phyloP scores from a whole-genome alignment of 805 yeast genomes.

The Candida vartiovaarae region DNA sequence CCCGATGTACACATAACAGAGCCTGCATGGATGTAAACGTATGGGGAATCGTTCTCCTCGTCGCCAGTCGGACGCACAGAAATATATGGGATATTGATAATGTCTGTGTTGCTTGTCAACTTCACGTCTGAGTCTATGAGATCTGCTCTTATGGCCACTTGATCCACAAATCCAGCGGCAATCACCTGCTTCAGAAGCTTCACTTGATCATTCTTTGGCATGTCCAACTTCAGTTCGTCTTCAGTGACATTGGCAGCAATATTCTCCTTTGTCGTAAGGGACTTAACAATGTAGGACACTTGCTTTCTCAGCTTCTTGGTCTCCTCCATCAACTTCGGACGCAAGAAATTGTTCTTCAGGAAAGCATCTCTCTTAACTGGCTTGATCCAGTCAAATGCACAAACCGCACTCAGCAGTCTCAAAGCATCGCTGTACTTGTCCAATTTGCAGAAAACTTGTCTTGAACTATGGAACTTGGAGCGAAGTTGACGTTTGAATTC shows the following conservation, averaged over 20 bases:
- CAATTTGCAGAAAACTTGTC: conserved; percentile 53
- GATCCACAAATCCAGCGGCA: conserved; percentile 89
- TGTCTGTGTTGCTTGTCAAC: conserved; percentile 49
- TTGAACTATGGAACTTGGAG: conserved; percentile 49
- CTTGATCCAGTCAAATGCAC: conserved; percentile 80
- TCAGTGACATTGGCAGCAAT: conserved; percentile 42
- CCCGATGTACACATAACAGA: conserved; percentile 59
- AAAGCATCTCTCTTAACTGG: conserved; percentile 38
- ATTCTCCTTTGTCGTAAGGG: conserved; percentile 52
- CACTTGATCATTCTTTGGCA: conserved; percentile 65
- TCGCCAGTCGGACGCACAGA: conserved; percentile 39
- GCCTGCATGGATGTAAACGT: conserved; percentile 73
- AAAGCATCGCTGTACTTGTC: conserved; percentile 75
- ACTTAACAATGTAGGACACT: conserved; percentile 64
- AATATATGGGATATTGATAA: conserved; percentile 57
- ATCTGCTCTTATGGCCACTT: conserved; percentile 81
- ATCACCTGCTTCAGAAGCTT: conserved; percentile 84
- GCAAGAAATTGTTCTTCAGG: conserved; percentile 53
- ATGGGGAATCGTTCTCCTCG: conserved; percentile 37
- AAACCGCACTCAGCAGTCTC: conserved; percentile 68
- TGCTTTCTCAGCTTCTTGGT: conserved; percentile 76
- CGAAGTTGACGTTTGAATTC: conserved; percentile 35
- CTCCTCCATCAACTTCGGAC: conserved; percentile 82
- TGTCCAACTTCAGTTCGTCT: conserved; percentile 45
- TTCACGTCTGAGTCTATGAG: conserved; percentile 53